These are phyloP conservation scores for Coleophoma cylindrospora DNA, from an alignment of 2,329 filamentous ascomycete species.

Conservation along the genomic window DNA sequence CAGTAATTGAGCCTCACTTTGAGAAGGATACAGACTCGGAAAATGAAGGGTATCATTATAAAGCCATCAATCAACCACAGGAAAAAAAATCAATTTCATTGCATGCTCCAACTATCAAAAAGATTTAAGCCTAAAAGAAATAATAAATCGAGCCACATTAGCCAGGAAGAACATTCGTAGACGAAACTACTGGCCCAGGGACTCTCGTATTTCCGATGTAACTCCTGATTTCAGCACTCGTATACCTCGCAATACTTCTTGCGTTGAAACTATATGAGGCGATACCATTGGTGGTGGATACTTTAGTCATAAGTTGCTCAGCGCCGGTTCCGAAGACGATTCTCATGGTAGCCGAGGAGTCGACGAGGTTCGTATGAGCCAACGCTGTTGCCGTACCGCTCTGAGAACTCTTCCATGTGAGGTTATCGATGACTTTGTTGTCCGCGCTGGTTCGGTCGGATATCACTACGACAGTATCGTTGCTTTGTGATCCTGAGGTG, in stretches of 20 bases:
- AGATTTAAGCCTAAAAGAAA: too few relatives aligned
- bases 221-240: background rate
- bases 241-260: conserved; percentile 8
- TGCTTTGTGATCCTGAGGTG: background rate
- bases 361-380: conserved; percentile 1
- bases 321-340: background rate
- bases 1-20: too few relatives aligned
- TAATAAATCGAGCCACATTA: background rate
- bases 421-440: conserved; percentile 4
- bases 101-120: too few relatives aligned
- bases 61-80: too few relatives aligned
- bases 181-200: background rate
- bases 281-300: background rate
- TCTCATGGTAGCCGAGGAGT: background rate
- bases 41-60: too few relatives aligned
- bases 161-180: background rate
- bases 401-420: conserved; percentile 9
- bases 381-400: conserved; percentile 13
- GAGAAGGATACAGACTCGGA: too few relatives aligned
- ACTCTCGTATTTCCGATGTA: background rate
- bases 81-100: too few relatives aligned
- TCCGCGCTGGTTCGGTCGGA: background rate
- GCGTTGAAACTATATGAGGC: background rate
- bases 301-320: conserved; percentile 1
- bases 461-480: conserved; percentile 3